Percentiles rank a stretch among this genome's conserved stretches.
These are phyloP conservation scores for Omphalea diandra DNA, from an alignment of 441 rosid species.

Conservation along the genomic window DNA sequence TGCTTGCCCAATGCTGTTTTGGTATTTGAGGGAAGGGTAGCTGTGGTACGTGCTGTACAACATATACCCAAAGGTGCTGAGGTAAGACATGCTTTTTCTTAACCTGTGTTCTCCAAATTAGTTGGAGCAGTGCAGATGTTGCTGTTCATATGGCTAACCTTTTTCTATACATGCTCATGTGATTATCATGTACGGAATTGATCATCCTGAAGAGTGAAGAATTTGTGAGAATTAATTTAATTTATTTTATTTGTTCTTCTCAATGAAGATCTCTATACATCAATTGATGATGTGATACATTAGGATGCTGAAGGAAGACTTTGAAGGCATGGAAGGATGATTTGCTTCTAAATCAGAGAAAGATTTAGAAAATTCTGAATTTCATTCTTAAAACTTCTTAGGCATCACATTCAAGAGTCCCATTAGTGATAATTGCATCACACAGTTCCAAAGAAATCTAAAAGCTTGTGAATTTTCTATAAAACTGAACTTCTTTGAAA, in stretches of 20 bases:
- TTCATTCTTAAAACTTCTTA: background rate
- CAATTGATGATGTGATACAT: too few relatives aligned
- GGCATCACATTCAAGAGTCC: background rate
- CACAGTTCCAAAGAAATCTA: background rate
- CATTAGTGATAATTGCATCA: background rate
- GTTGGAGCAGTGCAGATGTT: background rate
- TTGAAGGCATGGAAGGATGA: background rate
- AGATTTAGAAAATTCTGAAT: background rate
- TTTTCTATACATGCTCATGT: background rate
- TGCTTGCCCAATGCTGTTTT: constrained; percentile 89
- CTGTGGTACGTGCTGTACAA: constrained; percentile 78
- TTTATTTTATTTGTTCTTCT: background rate
- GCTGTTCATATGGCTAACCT: too few relatives aligned
- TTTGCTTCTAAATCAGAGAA: background rate
- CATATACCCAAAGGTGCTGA: constrained; percentile 64
- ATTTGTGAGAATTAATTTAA: constrained; percentile 2
- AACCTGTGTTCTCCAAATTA: background rate
- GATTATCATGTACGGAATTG: background rate
- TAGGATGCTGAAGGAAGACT: too few relatives aligned
- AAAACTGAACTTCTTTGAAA: background rate
- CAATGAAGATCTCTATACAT: too few relatives aligned
- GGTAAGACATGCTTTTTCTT: constrained; percentile 44
- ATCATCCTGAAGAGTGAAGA: background rate
- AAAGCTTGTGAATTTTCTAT: background rate
- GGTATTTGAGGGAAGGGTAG: constrained; percentile 72